Conservation (phyloP, 768 basidiomycete species). For the Daedaleopsis nitida region DNA sequence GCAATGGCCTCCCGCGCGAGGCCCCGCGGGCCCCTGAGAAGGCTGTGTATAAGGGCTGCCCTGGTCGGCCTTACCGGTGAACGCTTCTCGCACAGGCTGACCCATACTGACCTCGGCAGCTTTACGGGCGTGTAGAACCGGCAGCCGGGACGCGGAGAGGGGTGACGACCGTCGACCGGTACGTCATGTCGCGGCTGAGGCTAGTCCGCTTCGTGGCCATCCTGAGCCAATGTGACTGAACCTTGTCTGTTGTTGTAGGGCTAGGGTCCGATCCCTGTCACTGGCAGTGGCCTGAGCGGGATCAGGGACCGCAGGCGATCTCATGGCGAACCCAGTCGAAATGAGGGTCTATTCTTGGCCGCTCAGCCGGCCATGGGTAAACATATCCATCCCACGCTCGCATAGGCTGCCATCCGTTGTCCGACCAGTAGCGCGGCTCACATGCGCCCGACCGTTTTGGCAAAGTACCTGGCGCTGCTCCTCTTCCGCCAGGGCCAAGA, state of each 20-base stretch:
- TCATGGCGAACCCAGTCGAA: background rate
- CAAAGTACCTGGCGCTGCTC: background rate
- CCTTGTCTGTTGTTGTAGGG: constrained; percentile 1
- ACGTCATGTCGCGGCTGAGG: constrained; percentile 6
- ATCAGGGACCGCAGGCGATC: constrained; percentile 11
- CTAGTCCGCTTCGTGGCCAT: constrained; percentile 3
- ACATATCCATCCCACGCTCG: background rate
- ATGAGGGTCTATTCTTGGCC: background rate
- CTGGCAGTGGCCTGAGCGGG: background rate
- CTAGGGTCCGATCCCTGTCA: constrained; percentile 5
- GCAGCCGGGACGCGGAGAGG: background rate
- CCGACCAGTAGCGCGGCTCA: background rate
- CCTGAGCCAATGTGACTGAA: constrained; percentile 14
- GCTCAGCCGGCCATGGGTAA: background rate
- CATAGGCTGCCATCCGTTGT: background rate
- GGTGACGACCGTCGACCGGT: background rate
- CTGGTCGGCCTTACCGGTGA: background rate
- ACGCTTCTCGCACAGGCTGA: background rate
- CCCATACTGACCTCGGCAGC: background rate
- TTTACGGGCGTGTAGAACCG: background rate
- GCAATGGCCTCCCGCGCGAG: no score
- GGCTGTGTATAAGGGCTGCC: background rate
- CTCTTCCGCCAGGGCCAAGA: background rate
- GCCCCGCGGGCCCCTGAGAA: no score
- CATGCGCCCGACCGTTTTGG: background rate